A percentile compares a stretch with the other conserved stretches of the same genome.
These are phyloP conservation scores for Flaveria brownii DNA, from an alignment of 129 eudicot genomes.

Conservation along the genomic window DNA sequence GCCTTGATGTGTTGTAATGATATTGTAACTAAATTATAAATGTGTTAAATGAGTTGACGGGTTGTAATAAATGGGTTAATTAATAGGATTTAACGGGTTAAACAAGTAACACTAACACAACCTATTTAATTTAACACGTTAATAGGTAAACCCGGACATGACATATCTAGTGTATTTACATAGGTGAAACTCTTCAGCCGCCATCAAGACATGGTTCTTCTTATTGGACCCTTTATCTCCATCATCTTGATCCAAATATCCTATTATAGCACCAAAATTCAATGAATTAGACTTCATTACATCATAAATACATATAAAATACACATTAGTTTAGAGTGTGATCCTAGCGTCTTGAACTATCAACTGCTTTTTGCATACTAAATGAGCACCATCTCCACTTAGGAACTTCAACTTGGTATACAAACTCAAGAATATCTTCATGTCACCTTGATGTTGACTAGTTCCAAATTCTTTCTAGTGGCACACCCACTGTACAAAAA, in stretches of 20 bases:
- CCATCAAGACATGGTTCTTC: conserved; percentile 22
- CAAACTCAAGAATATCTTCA: conserved; percentile 12
- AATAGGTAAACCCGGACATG: neutral
- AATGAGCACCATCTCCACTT: conserved; percentile 33
- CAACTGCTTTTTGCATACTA: conserved; percentile 16
- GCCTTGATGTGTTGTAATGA: neutral
- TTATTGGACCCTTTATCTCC: conserved; percentile 22
- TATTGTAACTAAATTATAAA: neutral
- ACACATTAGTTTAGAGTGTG: conserved; percentile 29
- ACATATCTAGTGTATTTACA: neutral
- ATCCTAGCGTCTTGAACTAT: conserved; percentile 35
- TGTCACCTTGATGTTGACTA: conserved; percentile 40
- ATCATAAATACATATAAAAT: conserved; percentile 20
- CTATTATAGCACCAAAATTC: conserved; percentile 10
- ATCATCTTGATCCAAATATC: conserved; percentile 12
- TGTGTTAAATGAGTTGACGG: neutral
- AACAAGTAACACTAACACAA: neutral
- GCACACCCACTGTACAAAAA: conserved; percentile 37
- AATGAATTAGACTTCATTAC: conserved; percentile 17
- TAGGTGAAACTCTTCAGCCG: conserved; percentile 29
- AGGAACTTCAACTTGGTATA: conserved; percentile 23
- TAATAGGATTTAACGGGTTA: too few species aligned
- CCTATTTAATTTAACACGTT: neutral
- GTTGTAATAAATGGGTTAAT: neutral
- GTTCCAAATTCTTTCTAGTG: conserved; percentile 39